Evolutionary conservation across 139 green algal genomes (phyloP).

Genomic region (Spirogloea muscicola): DNA sequence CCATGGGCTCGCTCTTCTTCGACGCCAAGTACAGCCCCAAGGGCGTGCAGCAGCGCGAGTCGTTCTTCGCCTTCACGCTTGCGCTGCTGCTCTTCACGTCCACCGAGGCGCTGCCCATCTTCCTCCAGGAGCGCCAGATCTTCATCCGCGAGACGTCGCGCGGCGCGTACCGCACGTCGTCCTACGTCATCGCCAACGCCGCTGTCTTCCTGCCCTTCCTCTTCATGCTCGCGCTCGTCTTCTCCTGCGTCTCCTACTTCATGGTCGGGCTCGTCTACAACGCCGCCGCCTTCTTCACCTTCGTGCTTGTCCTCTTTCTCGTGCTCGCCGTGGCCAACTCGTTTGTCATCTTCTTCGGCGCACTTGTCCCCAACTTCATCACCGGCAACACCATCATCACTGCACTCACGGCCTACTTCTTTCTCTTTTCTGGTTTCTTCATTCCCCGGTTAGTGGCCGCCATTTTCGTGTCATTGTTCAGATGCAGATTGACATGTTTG

Average conservation of each 20-base stretch:
- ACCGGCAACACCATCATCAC: slow-evolving; percentile 35
- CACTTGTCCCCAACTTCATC: slow-evolving; percentile 47
- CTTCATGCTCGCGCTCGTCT: slow-evolving; percentile 14
- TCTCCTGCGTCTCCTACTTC: slow-evolving; percentile 24
- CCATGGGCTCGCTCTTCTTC: slow-evolving; percentile 28
- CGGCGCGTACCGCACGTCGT: slow-evolving; percentile 45
- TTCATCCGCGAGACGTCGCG: slow-evolving; percentile 48
- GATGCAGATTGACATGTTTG: not conserved
- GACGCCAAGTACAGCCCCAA: not conserved
- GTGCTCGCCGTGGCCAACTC: slow-evolving; percentile 41
- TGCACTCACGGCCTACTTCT: slow-evolving; percentile 36
- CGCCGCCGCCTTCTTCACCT: slow-evolving; percentile 27
- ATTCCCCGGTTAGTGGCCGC: not conserved
- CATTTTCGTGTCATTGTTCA: not conserved
- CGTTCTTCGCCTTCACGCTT: slow-evolving; percentile 36
- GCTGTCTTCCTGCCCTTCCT: slow-evolving; percentile 41
- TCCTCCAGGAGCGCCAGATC: slow-evolving; percentile 46
- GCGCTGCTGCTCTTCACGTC: slow-evolving; percentile 48
- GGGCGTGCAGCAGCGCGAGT: slow-evolving; percentile 10
- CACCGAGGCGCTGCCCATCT: slow-evolving; percentile 46
- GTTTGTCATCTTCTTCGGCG: slow-evolving; percentile 35
- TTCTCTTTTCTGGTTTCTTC: slow-evolving; percentile 52
- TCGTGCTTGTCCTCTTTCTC: slow-evolving; percentile 23
- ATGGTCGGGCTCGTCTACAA: slow-evolving; percentile 18
- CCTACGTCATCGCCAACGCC: slow-evolving; percentile 46